Evolutionary conservation across 441 rosid species (phyloP), one percentile per base, ranked within the genome.

Genomic region (Erysimum pusillum): DNA sequence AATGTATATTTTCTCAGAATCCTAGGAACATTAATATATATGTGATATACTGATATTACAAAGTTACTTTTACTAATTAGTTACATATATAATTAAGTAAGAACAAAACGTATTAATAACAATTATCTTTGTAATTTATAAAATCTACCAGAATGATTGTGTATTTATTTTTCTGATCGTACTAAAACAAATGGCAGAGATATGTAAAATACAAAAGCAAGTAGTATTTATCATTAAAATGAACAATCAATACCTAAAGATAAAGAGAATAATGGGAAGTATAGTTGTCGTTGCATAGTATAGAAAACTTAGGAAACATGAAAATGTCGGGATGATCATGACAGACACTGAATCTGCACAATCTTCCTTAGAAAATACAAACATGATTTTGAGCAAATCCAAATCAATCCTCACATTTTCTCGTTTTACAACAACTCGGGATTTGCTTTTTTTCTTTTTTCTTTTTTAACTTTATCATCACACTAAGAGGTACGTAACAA

Each of bases 381-480:
- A 64, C 67, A 58, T 77, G 76, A 71, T 65, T 77, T 71, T 77
- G 67, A 71, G 76, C 39, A 64, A 48, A 64, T 38, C 76, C 34
- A 77, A 65, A 77, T 38, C 48, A 77, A 46, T 77, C 76, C 72
- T 77, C 76, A 56, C 72, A 57, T 39, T 35, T 39, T 71, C 73
- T 57, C 72, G 73, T 71, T 77, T 76, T 20, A 65, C 67, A 71
- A 71, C 67, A 64, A 71, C 62, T 77, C 22, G 80, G 80, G 80
- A 77, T 48, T 57, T 65, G 72, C 61, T 28, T 28, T 28, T 25
- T n/a, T n/a, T n/a, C n/a, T 25, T 28, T 28, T 28, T 28, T 28
- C 4, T 60, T 35, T 5, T 56, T 25, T 35, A 9, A 42, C 52
- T 71, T 77, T 64, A 31, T 63, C 28, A 42, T 20, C 22, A 52